Evolutionary conservation across 139 green algal genomes (phyloP), one percentile per base, ranked within the genome.

Genomic region (Chlamydomonas sp.): DNA sequence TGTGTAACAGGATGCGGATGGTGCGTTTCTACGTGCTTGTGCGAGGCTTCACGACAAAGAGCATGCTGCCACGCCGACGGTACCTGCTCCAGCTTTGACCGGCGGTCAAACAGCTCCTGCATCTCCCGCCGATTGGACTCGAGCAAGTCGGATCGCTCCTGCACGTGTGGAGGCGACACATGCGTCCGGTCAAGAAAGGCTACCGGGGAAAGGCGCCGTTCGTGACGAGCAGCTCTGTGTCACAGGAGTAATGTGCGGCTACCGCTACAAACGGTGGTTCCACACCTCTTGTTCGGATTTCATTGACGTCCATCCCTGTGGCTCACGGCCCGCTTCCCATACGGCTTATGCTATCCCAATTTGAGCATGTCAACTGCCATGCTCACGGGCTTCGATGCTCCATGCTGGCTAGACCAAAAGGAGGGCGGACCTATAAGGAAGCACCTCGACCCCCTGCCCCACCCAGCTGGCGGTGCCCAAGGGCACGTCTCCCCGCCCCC

Each of bases 91-190:
- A 92, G 20, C 5, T 58, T 62, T 15, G 79, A 85, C 18, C 88
- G 89, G 86, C 81, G 88, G 64, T 97, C 93, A 88, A 95, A 95
- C 85, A 96, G 78, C 67, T 92, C 81, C 14, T 91, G 74, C 60
- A 97, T 92, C 85, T 97, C 92, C 31, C 74, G 88, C 7, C 84
- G 90, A 91, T 98, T 97, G 80, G 77, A 63, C 72, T 89, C 88
- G 49, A 97, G 82, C 68, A 96, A 88, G 63, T 95, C 92, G 17
- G 86, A 85, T 16, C 94, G 90, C 85, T 97, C 95, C 91, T 94
- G 84, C 14, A 84, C 1, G n/a, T 31, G 5, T 2, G 10, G 66
- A 64, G 63, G 20, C 3, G n/a, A 57, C 5, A 17, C 17, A 2
- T 7, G 16, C 17, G 16, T 75, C 15, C 68, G 12, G 9, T 18